Conservation (phyloP, 2,329 filamentous ascomycete species). For the Ciborinia camelliae region DNA sequence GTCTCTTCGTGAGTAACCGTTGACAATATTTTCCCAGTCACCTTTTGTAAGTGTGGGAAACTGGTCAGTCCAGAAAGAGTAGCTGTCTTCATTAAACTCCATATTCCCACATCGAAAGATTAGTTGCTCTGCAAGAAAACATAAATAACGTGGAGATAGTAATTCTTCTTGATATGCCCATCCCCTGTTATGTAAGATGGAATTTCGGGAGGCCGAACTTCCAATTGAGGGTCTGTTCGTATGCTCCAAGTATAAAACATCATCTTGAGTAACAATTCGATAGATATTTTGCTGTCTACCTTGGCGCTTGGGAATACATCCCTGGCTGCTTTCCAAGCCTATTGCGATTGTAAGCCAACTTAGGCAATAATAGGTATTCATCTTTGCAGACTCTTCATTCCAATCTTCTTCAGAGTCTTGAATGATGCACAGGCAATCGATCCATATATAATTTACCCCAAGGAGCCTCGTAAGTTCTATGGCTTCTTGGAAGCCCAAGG, state of each 20-base stretch:
- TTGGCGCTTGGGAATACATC: not conserved
- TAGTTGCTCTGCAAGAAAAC: not conserved
- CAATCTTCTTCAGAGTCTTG: not conserved
- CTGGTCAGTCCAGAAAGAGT: no score
- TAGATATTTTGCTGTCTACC: not conserved
- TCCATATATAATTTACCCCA: not conserved
- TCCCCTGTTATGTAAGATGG: not conserved
- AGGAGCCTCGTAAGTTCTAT: not conserved
- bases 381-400: not conserved
- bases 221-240: no score
- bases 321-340: not conserved
- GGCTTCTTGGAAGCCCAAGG: not conserved
- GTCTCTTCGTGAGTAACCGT: not conserved
- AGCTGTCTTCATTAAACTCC: no score
- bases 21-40: not conserved
- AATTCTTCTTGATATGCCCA: not conserved
- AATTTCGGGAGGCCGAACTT: not conserved
- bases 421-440: not conserved
- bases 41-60: not conserved
- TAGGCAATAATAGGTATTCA: not conserved
- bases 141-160: not conserved
- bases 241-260: not conserved
- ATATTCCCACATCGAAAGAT: not conserved
- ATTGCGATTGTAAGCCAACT: slow-evolving; percentile 2
- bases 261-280: not conserved